Base-by-base conservation (phyloP, 176 grass and related monocot genomes). In the Phyllostachys edulis region DNA sequence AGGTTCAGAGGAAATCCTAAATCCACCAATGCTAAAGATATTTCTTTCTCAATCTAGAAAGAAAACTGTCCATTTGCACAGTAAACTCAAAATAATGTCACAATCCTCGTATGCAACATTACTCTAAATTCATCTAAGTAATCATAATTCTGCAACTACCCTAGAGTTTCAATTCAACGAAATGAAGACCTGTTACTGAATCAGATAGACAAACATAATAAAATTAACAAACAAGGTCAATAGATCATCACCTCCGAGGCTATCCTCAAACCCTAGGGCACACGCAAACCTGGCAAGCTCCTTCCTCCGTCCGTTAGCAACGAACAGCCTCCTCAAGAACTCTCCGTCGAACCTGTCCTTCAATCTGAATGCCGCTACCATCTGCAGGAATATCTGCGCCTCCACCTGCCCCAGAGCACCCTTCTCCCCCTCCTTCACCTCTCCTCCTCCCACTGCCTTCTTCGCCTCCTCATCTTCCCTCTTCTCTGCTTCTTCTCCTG, bases 361-460 rank as follows among this genome's bases (percentile, higher is more conserved):
- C 75, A 94, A 74, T 41, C 85, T 68, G 73, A 92, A 94, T 38
- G 88, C 85, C 0, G 80, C 92, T 23, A 90, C 86, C 56, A 97
- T 92, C 74, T 90, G 92, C 49, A 97, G 55, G 63, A 97, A 92
- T 70, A 94, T 82, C 66, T 94, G 94, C 5, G 32, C 92, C 69
- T 97, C 94, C 5, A 74, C 78, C 51, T 80, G 72, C 5, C 83
- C 82, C 3, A 47, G 9, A 24, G 69, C 73, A 72, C 79, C 63
- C 41, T 85, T 85, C 51, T 70, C 63, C 76, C 50, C 59, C 32
- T 87, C 70, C 85, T 83, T 66, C 9, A 16, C 57, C 15, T 39
- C 78, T 38, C 32, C 63, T 23, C 49, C 71, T 71, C 21, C 68
- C 2, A 2, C 56, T 32, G 52, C 87, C 73, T 85, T 88, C 51